These are phyloP conservation scores for Paxillus rubicundulus DNA, from an alignment of 768 basidiomycete genomes.

Conservation along the genomic window DNA sequence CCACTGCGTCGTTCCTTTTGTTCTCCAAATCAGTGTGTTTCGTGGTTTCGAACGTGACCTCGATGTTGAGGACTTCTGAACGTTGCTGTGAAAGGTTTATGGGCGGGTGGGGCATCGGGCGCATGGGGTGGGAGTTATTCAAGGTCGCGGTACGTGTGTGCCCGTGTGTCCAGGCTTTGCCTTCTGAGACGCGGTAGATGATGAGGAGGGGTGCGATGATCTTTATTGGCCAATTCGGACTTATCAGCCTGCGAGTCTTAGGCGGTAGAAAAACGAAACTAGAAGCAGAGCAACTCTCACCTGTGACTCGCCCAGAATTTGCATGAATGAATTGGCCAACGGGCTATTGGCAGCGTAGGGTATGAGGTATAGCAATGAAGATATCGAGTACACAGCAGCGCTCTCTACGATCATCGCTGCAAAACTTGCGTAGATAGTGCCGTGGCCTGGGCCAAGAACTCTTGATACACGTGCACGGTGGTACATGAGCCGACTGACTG, in stretches of 20 bases:
- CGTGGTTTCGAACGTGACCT: constrained; percentile 13
- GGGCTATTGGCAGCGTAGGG: constrained; percentile 24
- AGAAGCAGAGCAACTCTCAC: constrained; percentile 8
- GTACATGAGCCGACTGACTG: constrained; percentile 30
- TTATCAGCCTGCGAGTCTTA: background rate
- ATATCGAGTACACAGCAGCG: constrained; percentile 32
- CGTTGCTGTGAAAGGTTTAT: background rate
- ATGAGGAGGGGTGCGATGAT: constrained; percentile 48
- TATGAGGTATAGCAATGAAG: constrained; percentile 33
- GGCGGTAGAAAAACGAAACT: too few species aligned
- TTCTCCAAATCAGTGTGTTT: constrained; percentile 7
- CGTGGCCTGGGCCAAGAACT: constrained; percentile 27
- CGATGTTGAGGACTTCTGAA: constrained; percentile 8
- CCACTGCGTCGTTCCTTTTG: constrained; percentile 3
- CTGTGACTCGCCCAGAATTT: constrained; percentile 31
- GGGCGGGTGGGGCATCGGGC: background rate
- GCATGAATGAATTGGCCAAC: constrained; percentile 28
- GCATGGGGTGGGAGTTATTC: constrained; percentile 8
- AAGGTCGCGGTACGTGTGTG: constrained; percentile 3
- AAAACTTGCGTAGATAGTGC: constrained; percentile 29
- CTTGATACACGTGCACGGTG: constrained; percentile 25
- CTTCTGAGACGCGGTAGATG: constrained; percentile 46
- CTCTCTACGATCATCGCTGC: constrained; percentile 36
- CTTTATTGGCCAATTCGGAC: constrained; percentile 20
- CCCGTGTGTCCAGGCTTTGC: constrained; percentile 39